phyloP scores from a whole-genome alignment of 192 early-diverging fungal species.

The Umbelopsis isabellina region DNA sequence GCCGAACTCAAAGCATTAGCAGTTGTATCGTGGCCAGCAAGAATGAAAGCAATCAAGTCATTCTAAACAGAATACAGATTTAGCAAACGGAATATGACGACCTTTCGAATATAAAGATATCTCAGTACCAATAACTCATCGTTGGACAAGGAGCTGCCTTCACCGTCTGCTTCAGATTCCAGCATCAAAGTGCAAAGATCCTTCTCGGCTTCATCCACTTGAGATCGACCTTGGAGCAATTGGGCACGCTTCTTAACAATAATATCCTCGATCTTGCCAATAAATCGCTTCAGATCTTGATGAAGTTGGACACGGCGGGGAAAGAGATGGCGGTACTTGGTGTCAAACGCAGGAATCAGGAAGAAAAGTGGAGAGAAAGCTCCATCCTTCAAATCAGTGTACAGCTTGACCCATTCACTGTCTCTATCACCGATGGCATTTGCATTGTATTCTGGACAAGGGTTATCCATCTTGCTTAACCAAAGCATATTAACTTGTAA shows the following conservation, averaged over 20 bases:
- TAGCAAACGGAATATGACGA: neutral
- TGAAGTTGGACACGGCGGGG: neutral
- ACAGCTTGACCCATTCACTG: conserved; percentile 22
- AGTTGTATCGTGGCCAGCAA: conserved; percentile 57
- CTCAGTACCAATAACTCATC: conserved; percentile 33
- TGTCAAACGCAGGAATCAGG: conserved; percentile 3
- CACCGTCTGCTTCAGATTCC: conserved; percentile 51
- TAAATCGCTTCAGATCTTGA: neutral
- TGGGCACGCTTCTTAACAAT: neutral
- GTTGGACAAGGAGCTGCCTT: conserved; percentile 25
- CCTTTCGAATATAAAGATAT: conserved; percentile 33
- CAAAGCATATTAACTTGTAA: neutral
- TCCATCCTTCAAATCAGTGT: conserved; percentile 3
- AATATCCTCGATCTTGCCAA: neutral
- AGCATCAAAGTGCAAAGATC: conserved; percentile 60
- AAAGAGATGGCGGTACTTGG: conserved; percentile 1
- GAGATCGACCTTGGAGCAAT: conserved; percentile 9
- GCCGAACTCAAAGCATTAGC: conserved; percentile 45
- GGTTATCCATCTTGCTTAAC: neutral
- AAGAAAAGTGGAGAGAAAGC: neutral
- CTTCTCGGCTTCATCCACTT: conserved; percentile 26
- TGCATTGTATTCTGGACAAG: conserved; percentile 18
- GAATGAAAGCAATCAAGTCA: conserved; percentile 56
- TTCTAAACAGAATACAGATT: conserved; percentile 42
- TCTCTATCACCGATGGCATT: conserved; percentile 18